Base-by-base conservation (phyloP, 1,284 basidiomycete species). In the Leccinum angustisporum region DNA sequence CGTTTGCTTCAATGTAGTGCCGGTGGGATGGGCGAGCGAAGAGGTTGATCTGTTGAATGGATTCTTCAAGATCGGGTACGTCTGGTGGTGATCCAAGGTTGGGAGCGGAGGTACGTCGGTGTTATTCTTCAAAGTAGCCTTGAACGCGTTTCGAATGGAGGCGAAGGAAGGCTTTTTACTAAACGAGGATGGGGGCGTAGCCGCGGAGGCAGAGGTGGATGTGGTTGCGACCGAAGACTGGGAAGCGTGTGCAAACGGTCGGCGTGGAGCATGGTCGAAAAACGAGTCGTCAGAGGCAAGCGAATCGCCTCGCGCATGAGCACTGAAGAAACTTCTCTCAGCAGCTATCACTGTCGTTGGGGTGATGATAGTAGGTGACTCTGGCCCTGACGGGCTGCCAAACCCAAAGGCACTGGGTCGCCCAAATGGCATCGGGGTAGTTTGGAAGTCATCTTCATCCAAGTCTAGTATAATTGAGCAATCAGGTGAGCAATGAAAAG, bases 131-230 rank as follows among this genome's bases (percentile, higher is more conserved):
- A 80, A 77, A 62, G 83, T 81, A n/a, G 70, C 79, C 76, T 93
- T 95, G 83, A 96, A 95, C 4, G 92, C 92, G 73, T 94, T 94
- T 57, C 92, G 87, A 60, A 96, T 85, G 8, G 91, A 94, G 1
- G 93, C 92, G 66, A 95, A 92, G 0, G 91, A 93, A 1, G 91
- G 77, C 66, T 94, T 94, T 79, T 94, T 94, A 55, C 86, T 80
- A 69, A 91, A 87, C 2, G 86, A 81, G 7, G 83, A 78, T 33
- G 76, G 70, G 27, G 74, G 68, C 3, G 72, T 67, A 13, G 60
- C 61, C 34, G 66, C 63, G 11, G 76, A 74, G 1, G 50, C 58
- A 3, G 67, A 61, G 0, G 72, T 74, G 25, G 70, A 71, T 3
- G 80, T 79, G 2, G 82, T 84, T 25, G 84, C 81, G 57, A 90